These are phyloP conservation scores for Calocybe gangraenosa DNA, from an alignment of 768 basidiomycete species.

Conservation along the genomic window DNA sequence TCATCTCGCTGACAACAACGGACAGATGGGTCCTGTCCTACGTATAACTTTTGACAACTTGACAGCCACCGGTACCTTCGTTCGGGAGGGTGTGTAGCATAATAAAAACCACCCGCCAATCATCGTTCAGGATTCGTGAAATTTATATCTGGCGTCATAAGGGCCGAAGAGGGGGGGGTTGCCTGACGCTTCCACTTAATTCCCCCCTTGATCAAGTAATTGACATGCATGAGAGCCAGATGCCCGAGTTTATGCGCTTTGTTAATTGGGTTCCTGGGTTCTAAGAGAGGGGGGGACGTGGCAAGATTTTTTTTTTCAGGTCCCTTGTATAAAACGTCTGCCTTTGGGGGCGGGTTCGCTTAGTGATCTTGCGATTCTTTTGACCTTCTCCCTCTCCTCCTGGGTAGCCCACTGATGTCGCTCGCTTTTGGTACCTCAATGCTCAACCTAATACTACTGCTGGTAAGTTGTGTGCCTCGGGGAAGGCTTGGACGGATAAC, in stretches of 20 bases:
- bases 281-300: not conserved
- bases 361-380: too few species aligned
- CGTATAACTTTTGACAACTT: not conserved
- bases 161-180: too few species aligned
- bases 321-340: slow-evolving; percentile 9
- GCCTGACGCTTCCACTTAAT: not conserved
- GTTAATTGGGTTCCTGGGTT: not conserved
- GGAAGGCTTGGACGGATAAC: not conserved
- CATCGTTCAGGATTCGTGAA: not conserved
- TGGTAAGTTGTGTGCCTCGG: not conserved
- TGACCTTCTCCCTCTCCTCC: not conserved
- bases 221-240: slow-evolving; percentile 1
- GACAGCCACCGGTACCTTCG: not conserved
- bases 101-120: slow-evolving; percentile 1
- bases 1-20: slow-evolving; percentile 1
- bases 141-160: not conserved
- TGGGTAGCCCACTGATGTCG: not conserved
- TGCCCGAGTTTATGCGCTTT: not conserved
- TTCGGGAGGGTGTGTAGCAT: too few species aligned
- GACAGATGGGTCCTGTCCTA: slow-evolving; percentile 12
- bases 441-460: not conserved
- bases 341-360: too few species aligned
- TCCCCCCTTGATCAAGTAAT: not conserved
- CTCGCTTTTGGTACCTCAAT: not conserved
- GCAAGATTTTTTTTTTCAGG: not conserved